These are phyloP conservation scores for Arthrobotrys conoides DNA, from an alignment of 2,329 filamentous ascomycete genomes.

Conservation along the genomic window DNA sequence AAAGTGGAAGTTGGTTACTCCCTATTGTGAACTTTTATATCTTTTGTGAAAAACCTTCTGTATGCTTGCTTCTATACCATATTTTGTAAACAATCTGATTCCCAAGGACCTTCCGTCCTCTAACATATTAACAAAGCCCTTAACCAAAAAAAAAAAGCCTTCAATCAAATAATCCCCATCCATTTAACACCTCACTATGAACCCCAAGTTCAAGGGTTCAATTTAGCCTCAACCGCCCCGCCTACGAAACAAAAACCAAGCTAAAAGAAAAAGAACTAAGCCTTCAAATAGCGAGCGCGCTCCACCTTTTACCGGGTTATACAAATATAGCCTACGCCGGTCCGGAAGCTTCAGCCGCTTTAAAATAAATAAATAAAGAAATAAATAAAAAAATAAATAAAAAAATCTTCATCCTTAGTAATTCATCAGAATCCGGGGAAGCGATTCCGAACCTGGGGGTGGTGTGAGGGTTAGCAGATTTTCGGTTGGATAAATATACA, in stretches of 20 bases:
- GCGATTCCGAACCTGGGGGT: conserved; percentile 20
- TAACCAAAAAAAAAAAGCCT: too few species aligned
- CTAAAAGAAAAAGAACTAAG: background rate
- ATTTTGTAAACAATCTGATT: too few species aligned
- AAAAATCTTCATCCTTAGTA: background rate
- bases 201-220: background rate
- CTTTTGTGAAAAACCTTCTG: too few species aligned
- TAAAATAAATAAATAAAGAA: background rate
- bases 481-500: background rate
- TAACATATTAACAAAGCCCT: too few species aligned
- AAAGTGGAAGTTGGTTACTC: too few species aligned
- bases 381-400: background rate
- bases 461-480: background rate
- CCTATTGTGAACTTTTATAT: too few species aligned
- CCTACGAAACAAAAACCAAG: conserved; percentile 1
- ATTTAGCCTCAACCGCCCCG: conserved; percentile 3
- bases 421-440: conserved; percentile 34
- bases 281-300: background rate
- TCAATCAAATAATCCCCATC: too few species aligned
- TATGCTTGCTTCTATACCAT: too few species aligned
- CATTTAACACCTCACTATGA: background rate
- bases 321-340: conserved; percentile 45
- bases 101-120: too few species aligned
- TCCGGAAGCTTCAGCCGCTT: conserved; percentile 37
- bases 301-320: conserved; percentile 28